Percentiles rank a stretch among this genome's conserved stretches.
These are phyloP conservation scores for Centaurea solstitialis DNA, from an alignment of 129 eudicot genomes.

Conservation along the genomic window DNA sequence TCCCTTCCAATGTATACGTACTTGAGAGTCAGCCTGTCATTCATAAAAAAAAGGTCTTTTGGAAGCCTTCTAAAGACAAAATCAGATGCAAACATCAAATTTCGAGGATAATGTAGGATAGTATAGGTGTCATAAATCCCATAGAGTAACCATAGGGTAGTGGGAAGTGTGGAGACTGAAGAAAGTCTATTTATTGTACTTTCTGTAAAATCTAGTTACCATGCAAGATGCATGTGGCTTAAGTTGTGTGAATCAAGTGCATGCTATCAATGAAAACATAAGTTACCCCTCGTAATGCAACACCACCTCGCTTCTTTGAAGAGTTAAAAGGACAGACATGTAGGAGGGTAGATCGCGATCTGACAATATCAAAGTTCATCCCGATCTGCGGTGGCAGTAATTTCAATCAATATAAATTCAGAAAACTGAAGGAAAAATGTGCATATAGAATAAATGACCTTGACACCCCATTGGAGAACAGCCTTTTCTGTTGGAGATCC, in stretches of 20 bases:
- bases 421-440: conserved; percentile 8
- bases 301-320: conserved; percentile 82
- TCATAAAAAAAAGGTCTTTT: conserved; percentile 4
- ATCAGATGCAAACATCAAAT: background rate
- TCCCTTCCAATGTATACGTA: conserved; percentile 88
- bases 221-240: background rate
- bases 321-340: conserved; percentile 92
- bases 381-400: conserved; percentile 55
- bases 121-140: background rate
- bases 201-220: background rate
- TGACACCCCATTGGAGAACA: conserved; percentile 78
- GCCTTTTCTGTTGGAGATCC: conserved; percentile 99
- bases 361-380: conserved; percentile 79
- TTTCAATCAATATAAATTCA: conserved; percentile 11
- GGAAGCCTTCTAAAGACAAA: background rate
- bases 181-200: background rate
- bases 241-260: conserved; percentile 2
- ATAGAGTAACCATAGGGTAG: background rate
- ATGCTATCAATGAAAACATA: background rate
- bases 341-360: conserved; percentile 60
- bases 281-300: conserved; percentile 70
- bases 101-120: background rate
- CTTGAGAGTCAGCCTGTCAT: conserved; percentile 63
- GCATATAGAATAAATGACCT: conserved; percentile 45
- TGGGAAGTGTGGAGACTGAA: background rate